A percentile compares a stretch with the other conserved stretches of the same genome.
Conservation (phyloP, 2,329 filamentous ascomycete species). For the Metarhizium anisopliae region DNA sequence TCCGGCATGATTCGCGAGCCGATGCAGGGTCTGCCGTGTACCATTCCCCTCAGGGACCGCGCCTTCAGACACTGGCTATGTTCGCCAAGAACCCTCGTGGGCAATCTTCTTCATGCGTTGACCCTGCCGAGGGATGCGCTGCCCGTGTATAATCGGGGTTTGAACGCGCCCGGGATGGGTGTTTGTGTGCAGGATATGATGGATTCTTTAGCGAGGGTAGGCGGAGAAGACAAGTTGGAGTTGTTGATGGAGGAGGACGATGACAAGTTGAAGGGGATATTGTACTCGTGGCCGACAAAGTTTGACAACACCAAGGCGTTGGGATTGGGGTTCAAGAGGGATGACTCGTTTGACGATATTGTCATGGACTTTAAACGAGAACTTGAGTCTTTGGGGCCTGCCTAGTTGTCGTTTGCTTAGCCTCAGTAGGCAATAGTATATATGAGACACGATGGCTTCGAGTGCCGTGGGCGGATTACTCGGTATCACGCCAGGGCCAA, state of each 20-base stretch:
- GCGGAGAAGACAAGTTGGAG: too few relatives aligned
- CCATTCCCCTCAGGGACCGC: conserved; percentile 30
- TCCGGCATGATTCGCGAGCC: conserved; percentile 51
- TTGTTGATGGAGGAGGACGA: conserved; percentile 31
- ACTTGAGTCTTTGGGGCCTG: not conserved
- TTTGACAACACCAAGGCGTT: conserved; percentile 40
- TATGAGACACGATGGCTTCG: too few relatives aligned
- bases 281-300: conserved; percentile 40
- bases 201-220: conserved; percentile 28
- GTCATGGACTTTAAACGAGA: conserved; percentile 10
- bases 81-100: conserved; percentile 35
- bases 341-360: conserved; percentile 22
- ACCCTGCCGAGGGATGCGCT: conserved; percentile 6
- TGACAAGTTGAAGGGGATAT: conserved; percentile 35
- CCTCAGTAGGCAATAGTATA: too few relatives aligned
- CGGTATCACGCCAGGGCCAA: too few relatives aligned
- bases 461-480: too few relatives aligned
- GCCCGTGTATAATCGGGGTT: conserved; percentile 1
- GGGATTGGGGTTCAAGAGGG: conserved; percentile 30
- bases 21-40: conserved; percentile 31
- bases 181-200: conserved; percentile 40
- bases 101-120: conserved; percentile 32
- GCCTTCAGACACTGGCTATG: conserved; percentile 38
- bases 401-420: not conserved
- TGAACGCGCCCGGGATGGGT: conserved; percentile 39